phyloP scores from a whole-genome alignment of 2,329 filamentous ascomycete genomes.

The Escovopsis weberi region DNA sequence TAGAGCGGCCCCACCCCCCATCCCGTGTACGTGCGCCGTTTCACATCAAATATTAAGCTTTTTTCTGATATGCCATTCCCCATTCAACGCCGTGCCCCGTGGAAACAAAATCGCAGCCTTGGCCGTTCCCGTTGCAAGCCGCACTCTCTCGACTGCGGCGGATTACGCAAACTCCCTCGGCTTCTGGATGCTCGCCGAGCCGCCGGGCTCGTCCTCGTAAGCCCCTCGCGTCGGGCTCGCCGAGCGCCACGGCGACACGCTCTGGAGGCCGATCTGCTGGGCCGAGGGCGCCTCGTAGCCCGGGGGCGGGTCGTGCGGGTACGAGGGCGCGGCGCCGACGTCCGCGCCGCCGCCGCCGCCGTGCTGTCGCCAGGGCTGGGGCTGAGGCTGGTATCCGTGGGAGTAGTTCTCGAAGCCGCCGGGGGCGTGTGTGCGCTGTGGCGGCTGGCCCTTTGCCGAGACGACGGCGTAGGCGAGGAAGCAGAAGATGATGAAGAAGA shows the following conservation, averaged over 20 bases:
- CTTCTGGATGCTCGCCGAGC: slow-evolving; percentile 15
- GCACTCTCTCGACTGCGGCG: too few species aligned
- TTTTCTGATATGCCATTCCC: not conserved
- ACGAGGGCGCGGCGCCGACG: slow-evolving; percentile 7
- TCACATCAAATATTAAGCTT: not conserved
- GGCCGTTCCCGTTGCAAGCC: not conserved
- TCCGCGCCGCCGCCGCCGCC: slow-evolving; percentile 8
- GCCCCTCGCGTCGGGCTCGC: slow-evolving; percentile 12
- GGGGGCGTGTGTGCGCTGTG: slow-evolving; percentile 7
- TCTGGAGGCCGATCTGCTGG: slow-evolving; percentile 16
- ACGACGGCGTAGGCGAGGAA: slow-evolving; percentile 22
- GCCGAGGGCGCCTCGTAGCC: slow-evolving; percentile 18
- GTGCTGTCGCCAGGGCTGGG: slow-evolving; percentile 13
- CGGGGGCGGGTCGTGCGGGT: slow-evolving; percentile 17
- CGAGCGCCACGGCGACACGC: slow-evolving; percentile 13
- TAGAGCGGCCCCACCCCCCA: not conserved
- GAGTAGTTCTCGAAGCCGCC: slow-evolving; percentile 6
- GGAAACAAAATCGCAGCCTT: not conserved
- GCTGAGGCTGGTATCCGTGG: slow-evolving; percentile 13
- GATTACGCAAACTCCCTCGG: slow-evolving; percentile 19
- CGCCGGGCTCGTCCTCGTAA: slow-evolving; percentile 17
- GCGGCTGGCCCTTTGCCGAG: slow-evolving; percentile 14
- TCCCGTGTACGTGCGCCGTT: not conserved
- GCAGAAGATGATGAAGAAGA: slow-evolving; percentile 29
- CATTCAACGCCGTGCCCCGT: slow-evolving; percentile 10